These are phyloP conservation scores for Mucor circinelloides DNA, from an alignment of 371 early-diverging fungal species.

Conservation along the genomic window DNA sequence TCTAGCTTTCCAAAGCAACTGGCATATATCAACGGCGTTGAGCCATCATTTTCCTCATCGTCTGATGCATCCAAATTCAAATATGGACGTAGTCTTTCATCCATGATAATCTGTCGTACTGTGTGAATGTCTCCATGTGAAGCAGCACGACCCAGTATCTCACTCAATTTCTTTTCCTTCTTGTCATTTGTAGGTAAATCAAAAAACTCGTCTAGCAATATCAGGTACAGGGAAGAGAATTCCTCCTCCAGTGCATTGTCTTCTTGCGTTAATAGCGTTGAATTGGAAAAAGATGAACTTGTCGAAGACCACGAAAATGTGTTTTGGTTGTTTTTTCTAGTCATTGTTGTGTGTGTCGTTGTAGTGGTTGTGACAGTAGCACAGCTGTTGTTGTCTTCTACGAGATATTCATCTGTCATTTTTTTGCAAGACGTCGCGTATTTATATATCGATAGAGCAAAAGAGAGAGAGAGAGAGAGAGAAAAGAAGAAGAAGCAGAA, in stretches of 20 bases:
- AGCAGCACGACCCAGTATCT: conserved; percentile 20
- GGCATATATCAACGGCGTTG: conserved; percentile 82
- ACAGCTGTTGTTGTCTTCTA: not conserved
- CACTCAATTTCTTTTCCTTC: not conserved
- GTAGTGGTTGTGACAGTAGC: not conserved
- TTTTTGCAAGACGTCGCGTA: not conserved
- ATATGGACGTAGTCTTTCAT: conserved; percentile 9
- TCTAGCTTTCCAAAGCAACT: conserved; percentile 84
- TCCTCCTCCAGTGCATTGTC: not conserved
- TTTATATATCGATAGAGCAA: not conserved
- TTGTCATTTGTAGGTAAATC: not conserved
- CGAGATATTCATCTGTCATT: not conserved
- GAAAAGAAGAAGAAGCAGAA: not conserved
- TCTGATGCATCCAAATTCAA: conserved; percentile 38
- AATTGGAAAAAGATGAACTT: conserved; percentile 12
- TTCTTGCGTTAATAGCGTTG: not conserved
- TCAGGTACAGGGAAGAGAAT: not conserved
- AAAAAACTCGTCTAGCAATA: not conserved
- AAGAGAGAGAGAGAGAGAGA: not conserved
- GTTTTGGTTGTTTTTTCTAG: conserved; percentile 7
- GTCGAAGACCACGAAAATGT: conserved; percentile 21
- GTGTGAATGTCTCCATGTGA: conserved; percentile 21
- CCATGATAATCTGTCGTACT: conserved; percentile 11
- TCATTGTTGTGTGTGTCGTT: not conserved
- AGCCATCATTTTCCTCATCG: conserved; percentile 77